phyloP scores from a whole-genome alignment of 2,329 filamentous ascomycete genomes.

The Pezicula carpinea region DNA sequence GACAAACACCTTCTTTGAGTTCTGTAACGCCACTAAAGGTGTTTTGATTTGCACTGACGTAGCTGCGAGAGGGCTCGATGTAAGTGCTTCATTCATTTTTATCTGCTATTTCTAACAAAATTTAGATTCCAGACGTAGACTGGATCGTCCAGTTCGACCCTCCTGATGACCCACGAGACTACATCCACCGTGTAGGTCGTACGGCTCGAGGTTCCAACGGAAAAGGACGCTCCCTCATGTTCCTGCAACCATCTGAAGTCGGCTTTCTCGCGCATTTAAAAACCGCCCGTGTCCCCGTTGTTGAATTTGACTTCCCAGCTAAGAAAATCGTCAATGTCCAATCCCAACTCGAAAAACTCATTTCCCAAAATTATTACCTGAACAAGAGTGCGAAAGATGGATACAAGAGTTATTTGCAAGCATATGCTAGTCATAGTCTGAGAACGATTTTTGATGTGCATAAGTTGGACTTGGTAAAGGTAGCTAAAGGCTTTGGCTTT shows the following conservation, averaged over 20 bases:
- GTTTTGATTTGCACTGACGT: constrained; percentile 96
- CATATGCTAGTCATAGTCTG: constrained; percentile 83
- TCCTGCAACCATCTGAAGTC: constrained; percentile 86
- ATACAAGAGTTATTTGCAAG: constrained; percentile 88
- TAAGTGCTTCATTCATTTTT: constrained; percentile 34
- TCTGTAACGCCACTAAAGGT: constrained; percentile 78
- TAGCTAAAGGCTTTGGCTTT: constrained; percentile 83
- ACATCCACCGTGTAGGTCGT: constrained; percentile 94
- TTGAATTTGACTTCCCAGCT: constrained; percentile 91
- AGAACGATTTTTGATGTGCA: constrained; percentile 81
- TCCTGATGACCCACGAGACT: constrained; percentile 83
- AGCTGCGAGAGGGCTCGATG: constrained; percentile 87
- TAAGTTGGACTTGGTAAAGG: constrained; percentile 76
- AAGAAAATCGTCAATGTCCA: constrained; percentile 91
- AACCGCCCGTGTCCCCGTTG: constrained; percentile 84
- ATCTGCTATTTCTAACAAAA: background rate
- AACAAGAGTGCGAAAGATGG: constrained; percentile 79
- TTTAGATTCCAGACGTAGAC: constrained; percentile 1
- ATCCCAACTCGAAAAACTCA: constrained; percentile 88
- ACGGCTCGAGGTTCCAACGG: constrained; percentile 80
- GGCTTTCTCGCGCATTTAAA: constrained; percentile 91
- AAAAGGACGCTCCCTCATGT: constrained; percentile 86
- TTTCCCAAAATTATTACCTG: constrained; percentile 93
- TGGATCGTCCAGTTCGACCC: constrained; percentile 62
- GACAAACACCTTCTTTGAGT: constrained; percentile 99